Base-by-base conservation (phyloP, 2,329 filamentous ascomycete genomes). In the Colletotrichum sojae region DNA sequence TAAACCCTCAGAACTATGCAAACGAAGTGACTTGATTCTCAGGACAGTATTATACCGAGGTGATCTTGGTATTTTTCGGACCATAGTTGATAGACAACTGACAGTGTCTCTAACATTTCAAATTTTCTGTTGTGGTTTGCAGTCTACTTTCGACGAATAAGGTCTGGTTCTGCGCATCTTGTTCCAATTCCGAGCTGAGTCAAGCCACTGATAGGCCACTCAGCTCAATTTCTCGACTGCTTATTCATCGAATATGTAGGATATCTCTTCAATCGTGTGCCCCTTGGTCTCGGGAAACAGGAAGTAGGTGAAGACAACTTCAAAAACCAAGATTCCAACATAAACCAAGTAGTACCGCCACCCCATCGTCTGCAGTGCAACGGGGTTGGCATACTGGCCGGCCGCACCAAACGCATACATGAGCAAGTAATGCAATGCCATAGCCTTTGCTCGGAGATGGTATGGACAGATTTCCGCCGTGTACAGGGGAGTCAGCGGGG, bases 301-400 rank as follows among this genome's bases (percentile, higher is more conserved):
- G 0, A 72, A 71, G 18, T 75, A 78, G 3, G 73, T 73, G 59
- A 86, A 75, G 49, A 88, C 83, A 72, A 80, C 86, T 57, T 89
- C 82, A 0, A 83, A 82, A 0, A 79, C 77, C 4, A 84, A 64
- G 0, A 82, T 79, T 8, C 79, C 82, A 51, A 86, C 84, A 65
- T 89, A 90, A 16, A 90, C 80, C 69, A 89, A 84, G 77, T 89
- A 90, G 71, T 85, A 89, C 73, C 80, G 84, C 81, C 85, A 89
- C 0, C 80, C 79, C 40, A 89, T 81, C 1, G 80, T 73, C 0
- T 80, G 81, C 2, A 90, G 75, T 0, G 83, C 88, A 59, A 86
- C 84, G 0, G 88, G 88, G 27, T 85, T 84, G 15, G 89, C 85
- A 3, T 73, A 76, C 39, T 78, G 73, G 36, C 78, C 75, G 10